Base-by-base conservation (phyloP, 2,329 filamentous ascomycete species). In the Hypomyces perniciosus region DNA sequence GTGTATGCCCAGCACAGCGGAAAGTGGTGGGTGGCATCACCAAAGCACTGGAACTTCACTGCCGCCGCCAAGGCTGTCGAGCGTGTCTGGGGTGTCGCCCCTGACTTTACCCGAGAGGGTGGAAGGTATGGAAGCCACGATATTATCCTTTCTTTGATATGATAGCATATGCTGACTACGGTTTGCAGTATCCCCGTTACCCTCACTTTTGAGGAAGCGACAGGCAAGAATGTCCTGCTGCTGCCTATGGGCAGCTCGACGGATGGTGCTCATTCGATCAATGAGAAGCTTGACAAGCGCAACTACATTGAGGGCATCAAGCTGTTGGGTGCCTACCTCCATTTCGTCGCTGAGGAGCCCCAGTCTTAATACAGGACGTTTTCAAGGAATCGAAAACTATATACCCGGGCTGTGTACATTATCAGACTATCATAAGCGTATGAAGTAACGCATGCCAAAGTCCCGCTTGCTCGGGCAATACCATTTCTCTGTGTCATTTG, bases 261-360 rank as follows among this genome's bases (percentile, higher is more conserved):
- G 1, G 93, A 97, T 68, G 91, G 88, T 39, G 93, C 93, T 6
- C 93, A 99, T 74, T 96, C 90, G 33, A 95, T 96, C 72, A 99
- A 99, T 69, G 93, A 97, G 81, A 96, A 96, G 80, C 78, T 99
- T 52, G 93, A 99, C 71, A 90, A 88, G 80, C 83, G 81, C 66
- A 99, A 99, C 74, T 99, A 99, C 70, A 95, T 99, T 64, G 90
- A 99, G 76, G 93, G 93, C 44, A 96, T 88, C 62, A 99, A 99
- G 81, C 73, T 99, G 56, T 73, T 99, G 52, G 93, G 93, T 44
- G 88, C 92, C 4, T 99, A 99, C 68, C 74, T 99, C 65, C 92
- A 97, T 73, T 96, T 96, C 62, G 90, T 96, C 58, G 90, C 91
- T 2, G 89, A 92, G 67, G 93, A 99, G 78, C 84, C 88, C 37